Evolutionary conservation across 164 flowering plant species (phyloP), one percentile per base, ranked within the genome.

Genomic region (Nymphaea colorata): DNA sequence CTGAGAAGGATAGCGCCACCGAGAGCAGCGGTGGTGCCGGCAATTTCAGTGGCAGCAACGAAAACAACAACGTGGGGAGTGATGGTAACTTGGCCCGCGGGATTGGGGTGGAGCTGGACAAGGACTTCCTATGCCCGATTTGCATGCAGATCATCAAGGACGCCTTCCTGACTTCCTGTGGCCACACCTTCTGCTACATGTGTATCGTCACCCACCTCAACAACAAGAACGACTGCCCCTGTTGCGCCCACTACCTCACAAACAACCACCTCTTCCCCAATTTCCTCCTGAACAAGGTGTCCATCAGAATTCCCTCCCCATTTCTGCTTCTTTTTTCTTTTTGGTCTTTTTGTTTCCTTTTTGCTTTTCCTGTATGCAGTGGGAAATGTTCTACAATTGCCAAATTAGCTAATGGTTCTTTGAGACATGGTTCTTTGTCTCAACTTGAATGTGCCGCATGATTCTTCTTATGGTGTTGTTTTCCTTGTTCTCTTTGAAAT

Each of bases 181-280:
- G 99, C 2, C 99, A 94, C 72, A 91, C 95, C 77, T 94, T 88
- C 76, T 94, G 99, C 74, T 94, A 90, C 77, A 94, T 88, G 94
- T 94, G 99, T 57, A 90, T 94, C 65, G 80, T 78, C 43, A 94
- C 96, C 43, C 99, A 94, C 78, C 87, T 94, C 16, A 80, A 85
- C 44, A 83, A 87, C 83, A 94, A 94, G 84, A 87, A 75, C 64
- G 93, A 94, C 80, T 94, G 99, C 73, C 98, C 99, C 42, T 88
- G 94, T 74, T 94, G 99, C 62, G 85, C 79, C 44, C 88, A 84
- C 18, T 77, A 74, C 75, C 85, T 94, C 73, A 82, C 93, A 68
- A 67, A 66, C 64, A 83, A 73, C 41, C 89, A 90, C 68, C 77
- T 94, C 18, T 87, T 82, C 81, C 99, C 99, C 61, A 91, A 94